Conservation (phyloP, 352 stramenopile genomes). For the Pythium grandisporangium region DNA sequence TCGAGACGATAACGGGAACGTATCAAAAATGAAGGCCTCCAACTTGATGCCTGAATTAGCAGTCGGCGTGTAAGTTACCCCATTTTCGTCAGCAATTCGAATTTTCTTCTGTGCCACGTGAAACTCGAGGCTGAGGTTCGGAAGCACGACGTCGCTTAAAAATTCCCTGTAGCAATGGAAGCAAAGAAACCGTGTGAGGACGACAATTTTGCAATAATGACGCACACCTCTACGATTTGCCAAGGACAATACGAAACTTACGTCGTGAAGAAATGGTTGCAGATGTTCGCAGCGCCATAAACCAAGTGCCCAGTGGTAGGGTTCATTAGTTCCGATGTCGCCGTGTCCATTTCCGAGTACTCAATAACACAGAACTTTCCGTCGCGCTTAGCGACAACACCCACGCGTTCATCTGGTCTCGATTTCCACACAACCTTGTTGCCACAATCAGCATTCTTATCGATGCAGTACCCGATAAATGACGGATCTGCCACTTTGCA, state of each 20-base stretch:
- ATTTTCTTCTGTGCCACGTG: conserved; percentile 99
- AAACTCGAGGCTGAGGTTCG: conserved; percentile 80
- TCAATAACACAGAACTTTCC: conserved; percentile 92
- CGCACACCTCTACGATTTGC: no score
- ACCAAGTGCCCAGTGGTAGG: conserved; percentile 72
- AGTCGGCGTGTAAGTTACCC: conserved; percentile 69
- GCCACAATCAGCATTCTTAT: conserved; percentile 88
- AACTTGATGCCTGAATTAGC: conserved; percentile 96
- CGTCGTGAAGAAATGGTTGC: conserved; percentile 90
- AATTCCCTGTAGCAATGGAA: conserved; percentile 54
- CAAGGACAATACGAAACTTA: conserved; percentile 4
- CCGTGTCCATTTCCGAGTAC: conserved; percentile 94
- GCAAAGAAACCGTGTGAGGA: no score
- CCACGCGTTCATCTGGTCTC: conserved; percentile 89
- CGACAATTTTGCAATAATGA: no score
- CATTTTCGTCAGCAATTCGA: conserved; percentile 76
- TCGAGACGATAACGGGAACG: conserved; percentile 90
- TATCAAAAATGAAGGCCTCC: conserved; percentile 99
- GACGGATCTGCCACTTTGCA: conserved; percentile 92
- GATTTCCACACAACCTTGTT: conserved; percentile 97
- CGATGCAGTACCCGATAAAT: conserved; percentile 96
- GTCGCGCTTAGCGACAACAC: conserved; percentile 78
- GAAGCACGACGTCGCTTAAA: conserved; percentile 82
- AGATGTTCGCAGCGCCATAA: conserved; percentile 97
- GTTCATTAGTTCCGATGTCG: conserved; percentile 50